These are phyloP conservation scores for Serendipita vermifera DNA, from an alignment of 768 basidiomycete species.

Conservation along the genomic window DNA sequence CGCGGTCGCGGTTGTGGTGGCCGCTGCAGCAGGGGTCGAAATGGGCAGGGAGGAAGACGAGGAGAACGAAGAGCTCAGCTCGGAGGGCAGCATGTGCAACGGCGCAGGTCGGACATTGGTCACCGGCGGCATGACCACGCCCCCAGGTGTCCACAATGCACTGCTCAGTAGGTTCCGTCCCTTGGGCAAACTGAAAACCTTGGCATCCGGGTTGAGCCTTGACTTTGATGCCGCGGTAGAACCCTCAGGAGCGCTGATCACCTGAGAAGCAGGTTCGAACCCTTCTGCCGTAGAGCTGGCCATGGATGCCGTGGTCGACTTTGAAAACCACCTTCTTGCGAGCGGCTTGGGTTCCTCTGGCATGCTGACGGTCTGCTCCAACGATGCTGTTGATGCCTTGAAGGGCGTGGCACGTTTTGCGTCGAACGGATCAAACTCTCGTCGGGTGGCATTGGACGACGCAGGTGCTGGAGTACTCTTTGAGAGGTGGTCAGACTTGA, in stretches of 20 bases:
- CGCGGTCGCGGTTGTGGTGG: neutral
- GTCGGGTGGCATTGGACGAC: neutral
- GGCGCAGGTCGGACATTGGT: constrained; percentile 21
- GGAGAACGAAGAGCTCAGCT: constrained; percentile 10
- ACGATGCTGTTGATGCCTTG: too few species aligned
- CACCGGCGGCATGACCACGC: neutral
- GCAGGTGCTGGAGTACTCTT: neutral
- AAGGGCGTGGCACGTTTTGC: neutral
- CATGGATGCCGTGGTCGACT: neutral
- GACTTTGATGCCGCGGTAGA: constrained; percentile 23
- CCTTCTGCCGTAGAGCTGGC: neutral
- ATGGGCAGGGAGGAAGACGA: constrained; percentile 17
- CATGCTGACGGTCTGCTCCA: neutral
- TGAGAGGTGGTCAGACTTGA: neutral
- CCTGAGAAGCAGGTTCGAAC: neutral
- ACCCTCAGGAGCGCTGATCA: neutral
- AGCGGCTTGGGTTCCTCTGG: neutral
- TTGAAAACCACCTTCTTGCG: neutral
- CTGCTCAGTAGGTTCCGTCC: constrained; percentile 5
- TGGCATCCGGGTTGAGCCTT: constrained; percentile 74
- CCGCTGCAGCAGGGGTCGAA: neutral
- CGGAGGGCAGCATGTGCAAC: constrained; percentile 42
- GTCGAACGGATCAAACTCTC: constrained; percentile 6
- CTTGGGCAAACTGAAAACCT: constrained; percentile 48
- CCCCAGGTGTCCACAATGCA: constrained; percentile 3